Evolutionary conservation across 257 asterid species (phyloP).

Genomic region (Euphrasia confusa): DNA sequence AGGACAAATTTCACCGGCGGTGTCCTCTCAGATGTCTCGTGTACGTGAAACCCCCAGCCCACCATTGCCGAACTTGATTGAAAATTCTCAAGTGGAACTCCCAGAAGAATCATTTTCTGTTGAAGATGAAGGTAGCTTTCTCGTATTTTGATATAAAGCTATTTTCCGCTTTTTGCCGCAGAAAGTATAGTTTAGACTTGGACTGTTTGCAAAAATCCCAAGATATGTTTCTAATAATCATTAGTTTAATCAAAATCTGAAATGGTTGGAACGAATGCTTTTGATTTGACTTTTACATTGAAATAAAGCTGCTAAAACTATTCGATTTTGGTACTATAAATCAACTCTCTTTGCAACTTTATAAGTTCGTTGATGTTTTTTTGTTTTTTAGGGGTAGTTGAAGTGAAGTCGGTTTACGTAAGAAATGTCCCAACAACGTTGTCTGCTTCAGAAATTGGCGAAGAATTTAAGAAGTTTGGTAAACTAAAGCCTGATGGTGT

Average conservation of each 20-base stretch:
- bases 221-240: not conserved
- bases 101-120: slow-evolving; percentile 45
- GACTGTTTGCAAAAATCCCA: not conserved
- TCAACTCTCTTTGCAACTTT: not conserved
- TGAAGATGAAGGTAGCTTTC: slow-evolving; percentile 59
- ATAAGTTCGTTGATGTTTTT: not conserved
- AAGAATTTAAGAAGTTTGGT: slow-evolving; percentile 74
- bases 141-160: not conserved
- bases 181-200: not conserved
- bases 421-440: slow-evolving; percentile 70
- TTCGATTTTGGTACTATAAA: not conserved
- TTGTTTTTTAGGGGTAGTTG: slow-evolving; percentile 34
- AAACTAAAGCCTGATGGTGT: slow-evolving; percentile 65
- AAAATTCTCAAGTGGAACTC: slow-evolving; percentile 44
- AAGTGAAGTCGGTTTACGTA: slow-evolving; percentile 74
- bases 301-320: not conserved
- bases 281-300: not conserved
- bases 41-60: slow-evolving; percentile 41
- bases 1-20: slow-evolving; percentile 44
- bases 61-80: slow-evolving; percentile 33
- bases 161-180: not conserved
- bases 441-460: slow-evolving; percentile 73
- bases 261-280: not conserved
- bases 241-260: not conserved
- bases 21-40: slow-evolving; percentile 31